Conservation (phyloP, 2,329 filamentous ascomycete genomes). For the Fusarium anguioides region DNA sequence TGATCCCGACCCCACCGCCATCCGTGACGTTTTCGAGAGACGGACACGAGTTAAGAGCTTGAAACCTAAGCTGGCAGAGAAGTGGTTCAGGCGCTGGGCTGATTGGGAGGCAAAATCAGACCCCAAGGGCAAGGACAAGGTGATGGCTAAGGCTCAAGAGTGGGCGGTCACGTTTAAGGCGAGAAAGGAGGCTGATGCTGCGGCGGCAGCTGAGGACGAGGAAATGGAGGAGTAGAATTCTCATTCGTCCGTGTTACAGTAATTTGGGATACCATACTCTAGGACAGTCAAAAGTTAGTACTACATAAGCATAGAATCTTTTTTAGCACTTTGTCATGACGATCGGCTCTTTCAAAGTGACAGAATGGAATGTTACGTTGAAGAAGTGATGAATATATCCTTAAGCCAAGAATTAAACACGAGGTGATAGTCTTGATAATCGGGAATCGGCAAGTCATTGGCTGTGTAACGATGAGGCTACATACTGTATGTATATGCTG, state of each 20-base stretch:
- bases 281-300: constrained; percentile 41
- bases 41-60: constrained; percentile 75
- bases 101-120: constrained; percentile 85
- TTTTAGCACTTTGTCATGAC: constrained; percentile 13
- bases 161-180: constrained; percentile 70
- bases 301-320: constrained; percentile 32
- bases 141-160: constrained; percentile 76
- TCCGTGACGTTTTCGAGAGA: constrained; percentile 85
- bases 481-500: not conserved
- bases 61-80: constrained; percentile 84
- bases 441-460: constrained; percentile 19
- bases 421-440: constrained; percentile 12
- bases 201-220: constrained; percentile 46
- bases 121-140: constrained; percentile 72
- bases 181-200: constrained; percentile 54
- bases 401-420: constrained; percentile 25
- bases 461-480: constrained; percentile 1
- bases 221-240: constrained; percentile 50
- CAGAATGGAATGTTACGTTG: not conserved
- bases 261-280: constrained; percentile 42
- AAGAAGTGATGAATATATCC: not conserved
- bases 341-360: not conserved
- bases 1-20: constrained; percentile 64
- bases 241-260: constrained; percentile 21
- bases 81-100: constrained; percentile 92